phyloP scores from a whole-genome alignment of 306 rosid genomes.

The barrel medic (Medicago truncatula) region MtrunA17r5.0-ANR NC_053046.1:30177001-30177500 shows the following conservation, averaged over 20 bases:
- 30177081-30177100: slow-evolving; percentile 52
- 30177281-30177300: slow-evolving; percentile 45
- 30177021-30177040: no score
- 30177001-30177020: no score
- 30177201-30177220: slow-evolving; percentile 41
- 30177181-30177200: slow-evolving; percentile 46
- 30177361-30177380: background rate
- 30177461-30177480: no score
- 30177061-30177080: slow-evolving; percentile 33
- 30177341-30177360: background rate
- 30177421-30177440: background rate
- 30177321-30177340: background rate
- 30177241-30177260: slow-evolving; percentile 20
- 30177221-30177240: slow-evolving; percentile 46
- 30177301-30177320: slow-evolving; percentile 52
- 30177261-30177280: slow-evolving; percentile 46
- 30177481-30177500: no score
- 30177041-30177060: slow-evolving; percentile 48
- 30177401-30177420: background rate
- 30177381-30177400: background rate
- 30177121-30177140: slow-evolving; percentile 24
- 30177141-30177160: slow-evolving; percentile 47
- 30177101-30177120: slow-evolving; percentile 41
- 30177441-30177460: no score
- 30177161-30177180: slow-evolving; percentile 45